Evolutionary conservation across 2,329 filamentous ascomycete genomes (phyloP).

Genomic region (Aspergillus ochraceoroseus): DNA sequence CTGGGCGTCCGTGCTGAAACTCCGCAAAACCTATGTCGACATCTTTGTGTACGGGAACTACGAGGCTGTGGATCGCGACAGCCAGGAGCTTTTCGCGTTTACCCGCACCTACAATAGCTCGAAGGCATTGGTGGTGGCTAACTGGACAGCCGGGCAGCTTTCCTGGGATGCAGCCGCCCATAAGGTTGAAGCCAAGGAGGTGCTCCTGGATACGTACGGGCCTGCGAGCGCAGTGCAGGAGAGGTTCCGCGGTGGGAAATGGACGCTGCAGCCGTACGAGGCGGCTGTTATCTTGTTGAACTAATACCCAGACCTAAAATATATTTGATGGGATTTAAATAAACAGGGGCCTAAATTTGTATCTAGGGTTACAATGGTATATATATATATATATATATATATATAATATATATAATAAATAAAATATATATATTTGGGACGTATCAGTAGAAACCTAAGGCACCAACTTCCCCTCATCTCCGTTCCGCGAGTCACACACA

Average conservation of each 20-base stretch:
- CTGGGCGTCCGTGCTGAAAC: constrained; percentile 56
- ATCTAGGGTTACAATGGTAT: too few species aligned
- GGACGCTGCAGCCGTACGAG: constrained; percentile 34
- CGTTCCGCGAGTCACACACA: not conserved
- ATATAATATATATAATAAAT: too few species aligned
- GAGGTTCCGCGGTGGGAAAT: constrained; percentile 25
- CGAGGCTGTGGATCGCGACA: constrained; percentile 49
- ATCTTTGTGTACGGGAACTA: constrained; percentile 66
- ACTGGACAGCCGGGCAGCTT: constrained; percentile 32
- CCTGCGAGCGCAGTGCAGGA: constrained; percentile 17
- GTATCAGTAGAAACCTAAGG: constrained; percentile 9
- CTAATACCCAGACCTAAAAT: constrained; percentile 2
- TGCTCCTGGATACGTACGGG: constrained; percentile 34
- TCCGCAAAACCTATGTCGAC: constrained; percentile 58
- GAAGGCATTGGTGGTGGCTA: constrained; percentile 35
- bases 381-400: not conserved
- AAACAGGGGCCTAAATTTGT: too few species aligned
- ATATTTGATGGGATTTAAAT: too few species aligned
- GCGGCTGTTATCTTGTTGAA: constrained; percentile 24
- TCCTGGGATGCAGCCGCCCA: constrained; percentile 33
- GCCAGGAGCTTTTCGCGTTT: constrained; percentile 54
- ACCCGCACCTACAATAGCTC: constrained; percentile 39
- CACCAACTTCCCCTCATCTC: not conserved
- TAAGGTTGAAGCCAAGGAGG: constrained; percentile 26
- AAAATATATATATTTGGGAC: too few species aligned